Base-by-base conservation (phyloP, 2,329 filamentous ascomycete species). In the Exophiala spinifera region DNA sequence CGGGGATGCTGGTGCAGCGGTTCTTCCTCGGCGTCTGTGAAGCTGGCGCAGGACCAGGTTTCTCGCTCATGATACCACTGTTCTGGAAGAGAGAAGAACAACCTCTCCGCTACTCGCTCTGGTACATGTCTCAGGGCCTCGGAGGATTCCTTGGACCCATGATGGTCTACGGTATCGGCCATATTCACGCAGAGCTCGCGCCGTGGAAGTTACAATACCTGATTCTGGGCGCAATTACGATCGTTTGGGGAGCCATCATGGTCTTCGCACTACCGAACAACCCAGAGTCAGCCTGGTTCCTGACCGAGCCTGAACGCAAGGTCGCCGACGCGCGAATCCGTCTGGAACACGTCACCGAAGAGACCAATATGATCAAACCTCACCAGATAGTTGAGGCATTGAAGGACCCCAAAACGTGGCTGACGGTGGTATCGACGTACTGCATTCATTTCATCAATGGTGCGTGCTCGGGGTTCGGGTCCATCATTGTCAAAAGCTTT, bases 121-220 rank as follows among this genome's bases (percentile, higher is more conserved):
- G 86, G 85, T 85, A 87, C 68, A 87, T 87, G 81, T 88, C 88
- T 84, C 89, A 88, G 65, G 86, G 86, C 1, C 78, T 76, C 13
- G 86, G 88, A 65, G 86, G 88, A 64, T 85, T 89, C 47, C 83
- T 88, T 6, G 86, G 86, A 23, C 86, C 86, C 4, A 76, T 89
- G 0, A 73, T 89, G 1, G 85, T 85, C 0, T 82, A 82, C 62
- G 77, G 70, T 53, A 70, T 73, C 58, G 70, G 76, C 2, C 72
- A 81, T 3, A 82, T 84, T 64, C 72, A 70, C 3, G 78, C 80
- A 3, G 72, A 76, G 0, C 73, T 87, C 53, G 77, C 77, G 64
- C 82, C 81, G 14, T 89, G 85, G 84, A 84, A 88, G 65, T 82
- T 81, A 61, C 77, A 88, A 2, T 89, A 88, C 72, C 72, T 88